phyloP scores from a whole-genome alignment of 805 yeast species.

The Wickerhamomyces subpelliculosus region DNA sequence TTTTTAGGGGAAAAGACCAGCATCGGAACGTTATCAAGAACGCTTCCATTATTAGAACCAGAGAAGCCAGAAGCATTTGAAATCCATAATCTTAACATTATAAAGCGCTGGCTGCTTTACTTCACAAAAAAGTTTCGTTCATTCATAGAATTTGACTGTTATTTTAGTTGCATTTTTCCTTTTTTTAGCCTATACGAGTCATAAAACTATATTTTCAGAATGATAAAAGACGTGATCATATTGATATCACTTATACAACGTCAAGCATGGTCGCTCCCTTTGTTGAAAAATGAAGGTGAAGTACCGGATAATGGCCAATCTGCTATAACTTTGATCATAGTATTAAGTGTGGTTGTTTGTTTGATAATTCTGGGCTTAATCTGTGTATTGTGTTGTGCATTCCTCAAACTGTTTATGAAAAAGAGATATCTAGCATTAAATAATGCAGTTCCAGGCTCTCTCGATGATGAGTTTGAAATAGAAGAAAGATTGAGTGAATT shows the following conservation, averaged over 20 bases:
- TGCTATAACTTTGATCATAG: neutral
- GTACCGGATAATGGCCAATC: neutral
- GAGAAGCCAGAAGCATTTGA: no score
- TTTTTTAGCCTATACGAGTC: neutral
- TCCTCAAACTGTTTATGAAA: neutral
- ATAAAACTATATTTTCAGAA: no score
- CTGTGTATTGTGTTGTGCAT: neutral
- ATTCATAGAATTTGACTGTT: no score
- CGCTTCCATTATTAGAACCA: no score
- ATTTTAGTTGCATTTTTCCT: no score
- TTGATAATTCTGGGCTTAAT: neutral
- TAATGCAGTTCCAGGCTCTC: slow-evolving; percentile 42
- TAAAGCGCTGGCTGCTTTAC: no score
- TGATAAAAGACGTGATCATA: neutral
- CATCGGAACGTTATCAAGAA: no score
- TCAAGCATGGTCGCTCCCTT: neutral
- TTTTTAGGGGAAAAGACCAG: no score
- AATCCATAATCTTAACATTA: no score
- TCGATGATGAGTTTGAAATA: slow-evolving; percentile 41
- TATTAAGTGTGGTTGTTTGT: neutral
- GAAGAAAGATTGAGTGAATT: slow-evolving; percentile 45
- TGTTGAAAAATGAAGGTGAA: neutral
- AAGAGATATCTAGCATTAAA: slow-evolving; percentile 11
- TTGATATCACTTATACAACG: neutral
- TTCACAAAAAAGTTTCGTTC: no score